Evolutionary conservation across 129 eudicot species (phyloP), one percentile per base, ranked within the genome.

Genomic region (Chrysanthemum seticuspe): DNA sequence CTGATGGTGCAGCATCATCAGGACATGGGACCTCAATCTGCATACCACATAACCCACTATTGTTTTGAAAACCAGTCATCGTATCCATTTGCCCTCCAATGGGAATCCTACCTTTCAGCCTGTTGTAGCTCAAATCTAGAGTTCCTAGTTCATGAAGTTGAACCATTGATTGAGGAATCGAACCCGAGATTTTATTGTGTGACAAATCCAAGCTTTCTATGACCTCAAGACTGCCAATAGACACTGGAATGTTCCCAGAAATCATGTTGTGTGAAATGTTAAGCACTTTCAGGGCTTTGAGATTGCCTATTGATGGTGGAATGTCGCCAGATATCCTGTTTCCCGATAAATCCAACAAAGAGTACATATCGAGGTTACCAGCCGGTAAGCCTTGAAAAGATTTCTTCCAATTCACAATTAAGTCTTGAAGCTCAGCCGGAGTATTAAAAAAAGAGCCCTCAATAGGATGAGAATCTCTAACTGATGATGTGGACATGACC

Each of bases 131-230:
- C 40, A 84, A 69, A 53, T 80, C 88, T 60, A 84, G 47, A 10
- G 49, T 14, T 14, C 53, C n/a, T 45, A 83, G 82, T 49, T 69
- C 53, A 15, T 23, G 64, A 12, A 84, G 74, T 49, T 78, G 73
- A 44, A 54, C 65, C 15, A 84, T 49, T 44, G 88, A 76, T 64
- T 40, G 74, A 9, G 85, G 88, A 12, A 84, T 84, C 15, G 51
- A 45, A 68, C 88, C 85, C 0, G 75, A 68, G 64, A 84, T 27
- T 21, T 59, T 45, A n/a, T 80, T 80, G 65, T 80, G 76, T 13
- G 85, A 84, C 72, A 84, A 74, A 53, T 84, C 88, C 58, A 84
- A 62, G 67, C 77, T 81, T 68, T 85, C 83, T 10, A 84, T 40
- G 15, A 65, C 74, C 78, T 36, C 62, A 14, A 78, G 15, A 56